A percentile compares a stretch with the other conserved stretches of the same genome.
Evolutionary conservation across 306 rosid species (phyloP).

Genomic region (Vachellia collinsii): DNA sequence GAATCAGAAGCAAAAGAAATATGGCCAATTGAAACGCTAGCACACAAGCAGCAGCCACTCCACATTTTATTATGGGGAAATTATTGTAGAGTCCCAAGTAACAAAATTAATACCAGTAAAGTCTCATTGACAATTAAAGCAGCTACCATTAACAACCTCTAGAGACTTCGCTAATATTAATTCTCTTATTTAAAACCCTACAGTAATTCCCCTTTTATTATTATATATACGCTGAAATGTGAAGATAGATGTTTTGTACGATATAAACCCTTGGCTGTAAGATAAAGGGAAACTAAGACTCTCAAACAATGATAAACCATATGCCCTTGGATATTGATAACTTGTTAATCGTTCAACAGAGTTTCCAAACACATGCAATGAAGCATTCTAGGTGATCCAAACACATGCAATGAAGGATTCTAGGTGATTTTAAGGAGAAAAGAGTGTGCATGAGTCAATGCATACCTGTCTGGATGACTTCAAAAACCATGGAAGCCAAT

Average conservation of each 20-base stretch:
- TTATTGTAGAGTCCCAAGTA: no score
- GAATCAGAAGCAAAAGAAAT: not conserved
- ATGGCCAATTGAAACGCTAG: not conserved
- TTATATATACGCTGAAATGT: not conserved
- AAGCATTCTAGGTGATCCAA: not conserved
- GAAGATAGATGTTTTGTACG: not conserved
- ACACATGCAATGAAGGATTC: not conserved
- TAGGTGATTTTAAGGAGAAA: not conserved
- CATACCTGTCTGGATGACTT: slow-evolving; percentile 5
- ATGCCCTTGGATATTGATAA: not conserved
- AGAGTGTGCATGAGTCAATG: not conserved
- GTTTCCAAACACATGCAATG: not conserved
- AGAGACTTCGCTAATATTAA: no score
- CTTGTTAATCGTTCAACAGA: not conserved
- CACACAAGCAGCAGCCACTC: not conserved
- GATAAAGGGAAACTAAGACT: not conserved
- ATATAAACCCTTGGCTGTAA: not conserved
- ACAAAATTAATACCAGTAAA: no score
- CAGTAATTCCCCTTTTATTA: no score
- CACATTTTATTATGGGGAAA: no score
- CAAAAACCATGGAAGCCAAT: slow-evolving; percentile 13
- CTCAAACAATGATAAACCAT: not conserved
- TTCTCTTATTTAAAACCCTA: no score
- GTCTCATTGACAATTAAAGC: no score
- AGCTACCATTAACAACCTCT: no score